phyloP scores from a whole-genome alignment of 192 early-diverging fungal species.

The Coemansia javaensis region DNA sequence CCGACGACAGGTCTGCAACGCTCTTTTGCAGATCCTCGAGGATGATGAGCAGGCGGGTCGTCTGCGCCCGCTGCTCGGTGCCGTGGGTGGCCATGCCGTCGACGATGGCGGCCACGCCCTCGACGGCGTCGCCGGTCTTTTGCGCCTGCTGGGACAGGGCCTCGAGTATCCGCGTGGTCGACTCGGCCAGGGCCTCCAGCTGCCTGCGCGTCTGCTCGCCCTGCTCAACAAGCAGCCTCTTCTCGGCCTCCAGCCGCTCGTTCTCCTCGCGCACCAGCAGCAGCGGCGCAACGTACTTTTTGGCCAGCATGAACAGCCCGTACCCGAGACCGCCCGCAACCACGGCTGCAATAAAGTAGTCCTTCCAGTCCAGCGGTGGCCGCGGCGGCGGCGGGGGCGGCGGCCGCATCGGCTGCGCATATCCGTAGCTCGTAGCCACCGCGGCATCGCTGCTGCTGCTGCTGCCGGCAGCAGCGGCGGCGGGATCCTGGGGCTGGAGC shows the following conservation, averaged over 20 bases:
- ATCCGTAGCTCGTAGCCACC: slow-evolving; percentile 21
- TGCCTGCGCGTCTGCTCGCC: slow-evolving; percentile 65
- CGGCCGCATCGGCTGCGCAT: slow-evolving; percentile 39
- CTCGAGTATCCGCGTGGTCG: slow-evolving; percentile 59
- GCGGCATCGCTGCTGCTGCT: neutral
- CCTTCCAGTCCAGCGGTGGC: slow-evolving; percentile 83
- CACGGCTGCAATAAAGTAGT: slow-evolving; percentile 84
- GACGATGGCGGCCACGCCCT: slow-evolving; percentile 50
- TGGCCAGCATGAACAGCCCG: slow-evolving; percentile 68
- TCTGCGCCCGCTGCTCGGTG: slow-evolving; percentile 13
- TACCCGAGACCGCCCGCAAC: slow-evolving; percentile 86
- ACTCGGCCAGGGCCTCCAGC: slow-evolving; percentile 65
- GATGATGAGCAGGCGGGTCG: slow-evolving; percentile 27
- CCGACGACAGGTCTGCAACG: slow-evolving; percentile 15
- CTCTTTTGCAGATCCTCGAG: slow-evolving; percentile 46
- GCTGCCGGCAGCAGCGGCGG: no score
- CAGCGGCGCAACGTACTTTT: slow-evolving; percentile 43
- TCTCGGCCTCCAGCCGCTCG: slow-evolving; percentile 56
- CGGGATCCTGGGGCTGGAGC: no score
- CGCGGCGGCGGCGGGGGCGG: slow-evolving; percentile 56
- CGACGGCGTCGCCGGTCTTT: slow-evolving; percentile 66
- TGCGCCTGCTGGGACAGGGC: slow-evolving; percentile 63
- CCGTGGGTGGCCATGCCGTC: slow-evolving; percentile 37
- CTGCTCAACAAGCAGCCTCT: slow-evolving; percentile 59
- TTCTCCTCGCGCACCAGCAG: slow-evolving; percentile 46